These are phyloP conservation scores for Candida railenensis DNA, from an alignment of 805 yeast species.

Conservation along the genomic window DNA sequence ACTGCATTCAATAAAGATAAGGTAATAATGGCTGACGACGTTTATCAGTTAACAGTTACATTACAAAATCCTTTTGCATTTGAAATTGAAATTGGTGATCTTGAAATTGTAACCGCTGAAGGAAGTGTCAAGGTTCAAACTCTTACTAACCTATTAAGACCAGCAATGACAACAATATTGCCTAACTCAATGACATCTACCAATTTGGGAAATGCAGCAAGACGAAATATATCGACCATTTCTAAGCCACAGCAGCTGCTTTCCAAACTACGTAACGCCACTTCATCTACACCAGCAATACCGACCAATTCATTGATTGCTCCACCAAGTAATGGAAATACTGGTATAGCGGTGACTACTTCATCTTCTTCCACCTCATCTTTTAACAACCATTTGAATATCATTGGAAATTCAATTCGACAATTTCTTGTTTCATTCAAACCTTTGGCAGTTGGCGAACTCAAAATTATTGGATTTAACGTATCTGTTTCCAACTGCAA, in stretches of 20 bases:
- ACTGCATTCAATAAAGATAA: conserved; percentile 48
- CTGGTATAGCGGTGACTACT: background rate
- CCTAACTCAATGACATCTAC: background rate
- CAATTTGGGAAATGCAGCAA: background rate
- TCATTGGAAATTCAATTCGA: conserved; percentile 18
- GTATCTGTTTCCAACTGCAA: conserved; percentile 53
- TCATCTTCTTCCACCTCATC: background rate
- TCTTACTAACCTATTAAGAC: conserved; percentile 12
- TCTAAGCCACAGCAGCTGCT: background rate
- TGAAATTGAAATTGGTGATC: conserved; percentile 57
- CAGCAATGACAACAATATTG: background rate
- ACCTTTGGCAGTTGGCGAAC: conserved; percentile 48
- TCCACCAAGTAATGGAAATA: background rate
- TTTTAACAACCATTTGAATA: background rate
- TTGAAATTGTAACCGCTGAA: conserved; percentile 36
- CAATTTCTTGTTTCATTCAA: conserved; percentile 45
- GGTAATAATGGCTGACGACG: conserved; percentile 45
- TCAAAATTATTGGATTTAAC: conserved; percentile 50
- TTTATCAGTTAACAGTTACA: conserved; percentile 52
- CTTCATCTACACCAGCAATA: background rate
- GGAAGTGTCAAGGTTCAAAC: conserved; percentile 29
- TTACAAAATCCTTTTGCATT: conserved; percentile 82
- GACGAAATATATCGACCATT: background rate
- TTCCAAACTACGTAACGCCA: background rate
- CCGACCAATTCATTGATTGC: background rate